Conservation (phyloP, 495 filamentous ascomycete species). For the Trichoderma asperelloides region DNA sequence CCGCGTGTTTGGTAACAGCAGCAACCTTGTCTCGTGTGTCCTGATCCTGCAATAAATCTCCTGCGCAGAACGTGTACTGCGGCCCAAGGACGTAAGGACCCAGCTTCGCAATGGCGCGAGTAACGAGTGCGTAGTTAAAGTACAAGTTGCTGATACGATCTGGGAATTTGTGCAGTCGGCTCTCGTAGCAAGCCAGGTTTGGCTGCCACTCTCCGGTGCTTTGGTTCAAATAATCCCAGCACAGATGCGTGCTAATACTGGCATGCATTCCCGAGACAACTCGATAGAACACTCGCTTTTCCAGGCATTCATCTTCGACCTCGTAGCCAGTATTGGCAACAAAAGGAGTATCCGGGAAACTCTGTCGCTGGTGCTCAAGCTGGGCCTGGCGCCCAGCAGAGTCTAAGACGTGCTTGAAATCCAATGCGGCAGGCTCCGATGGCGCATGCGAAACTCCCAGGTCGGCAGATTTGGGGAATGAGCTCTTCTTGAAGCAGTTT, state of each 20-base stretch:
- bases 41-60: constrained; percentile 68
- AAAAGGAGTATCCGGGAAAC: constrained; percentile 41
- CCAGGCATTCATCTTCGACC: constrained; percentile 82
- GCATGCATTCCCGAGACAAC: constrained; percentile 97
- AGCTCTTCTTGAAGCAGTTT: constrained; percentile 83
- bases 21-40: constrained; percentile 73
- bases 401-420: constrained; percentile 75
- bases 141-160: constrained; percentile 96
- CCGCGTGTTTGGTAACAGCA: constrained; percentile 58
- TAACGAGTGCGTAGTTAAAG: constrained; percentile 93
- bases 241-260: constrained; percentile 90
- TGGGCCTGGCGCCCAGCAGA: constrained; percentile 56
- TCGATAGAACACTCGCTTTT: constrained; percentile 95
- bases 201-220: constrained; percentile 90
- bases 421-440: constrained; percentile 59
- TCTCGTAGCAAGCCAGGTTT: constrained; percentile 82
- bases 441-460: constrained; percentile 31
- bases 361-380: constrained; percentile 41
- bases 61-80: constrained; percentile 82
- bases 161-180: constrained; percentile 70
- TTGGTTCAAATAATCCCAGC: constrained; percentile 94
- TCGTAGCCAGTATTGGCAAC: constrained; percentile 49
- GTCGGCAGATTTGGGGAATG: constrained; percentile 41
- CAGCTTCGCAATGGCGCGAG: constrained; percentile 87
- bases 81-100: constrained; percentile 58